These are phyloP conservation scores for Cyberlindnera nakhonratchasimensis DNA, from an alignment of 805 yeast genomes.

Conservation along the genomic window DNA sequence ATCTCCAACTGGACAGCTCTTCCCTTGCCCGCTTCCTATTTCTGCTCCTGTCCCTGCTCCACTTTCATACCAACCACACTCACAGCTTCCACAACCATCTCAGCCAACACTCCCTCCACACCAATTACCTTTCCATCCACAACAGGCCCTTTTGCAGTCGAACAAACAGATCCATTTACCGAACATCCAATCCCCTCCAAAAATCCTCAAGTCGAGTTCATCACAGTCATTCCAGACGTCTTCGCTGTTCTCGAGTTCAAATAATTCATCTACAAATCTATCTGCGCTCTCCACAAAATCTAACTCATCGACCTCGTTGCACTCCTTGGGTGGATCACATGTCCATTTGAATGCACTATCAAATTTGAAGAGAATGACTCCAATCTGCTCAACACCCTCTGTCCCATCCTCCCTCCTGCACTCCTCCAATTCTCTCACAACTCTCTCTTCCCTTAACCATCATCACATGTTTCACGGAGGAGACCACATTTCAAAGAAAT, in stretches of 20 bases:
- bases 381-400: conserved; percentile 27
- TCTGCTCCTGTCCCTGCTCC: neutral
- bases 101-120: conserved; percentile 13
- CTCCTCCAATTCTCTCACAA: conserved; percentile 27
- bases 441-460: conserved; percentile 22
- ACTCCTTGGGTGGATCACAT: conserved; percentile 18
- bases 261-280: conserved; percentile 25
- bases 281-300: conserved; percentile 29
- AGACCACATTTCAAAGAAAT: conserved; percentile 36
- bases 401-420: conserved; percentile 16
- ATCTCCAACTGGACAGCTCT: conserved; percentile 9
- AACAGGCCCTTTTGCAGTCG: conserved; percentile 17
- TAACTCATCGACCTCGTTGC: conserved; percentile 27
- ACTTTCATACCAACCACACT: conserved; percentile 6
- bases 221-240: conserved; percentile 26
- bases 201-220: conserved; percentile 26
- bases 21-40: conserved; percentile 9
- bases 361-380: conserved; percentile 38
- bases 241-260: conserved; percentile 23
- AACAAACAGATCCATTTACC: conserved; percentile 25
- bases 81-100: neutral
- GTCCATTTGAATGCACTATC: conserved; percentile 25
- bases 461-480: conserved; percentile 16
- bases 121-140: conserved; percentile 14
- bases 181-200: conserved; percentile 30